phyloP scores from a whole-genome alignment of 1,284 basidiomycete genomes.

The Termitomyces sp. region DNA sequence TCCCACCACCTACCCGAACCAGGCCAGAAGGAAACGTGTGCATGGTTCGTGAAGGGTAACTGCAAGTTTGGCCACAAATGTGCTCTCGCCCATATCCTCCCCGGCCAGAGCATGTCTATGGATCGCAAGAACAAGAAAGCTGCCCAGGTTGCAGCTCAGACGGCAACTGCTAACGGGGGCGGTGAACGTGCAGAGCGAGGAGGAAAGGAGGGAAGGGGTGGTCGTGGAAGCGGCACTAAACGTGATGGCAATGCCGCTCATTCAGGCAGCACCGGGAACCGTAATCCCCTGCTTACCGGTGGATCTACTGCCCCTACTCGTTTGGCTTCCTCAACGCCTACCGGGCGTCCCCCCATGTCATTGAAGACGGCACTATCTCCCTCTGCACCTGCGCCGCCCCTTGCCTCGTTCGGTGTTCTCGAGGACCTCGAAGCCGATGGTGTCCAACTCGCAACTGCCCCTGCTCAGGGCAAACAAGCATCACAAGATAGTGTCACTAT shows the following conservation, averaged over 20 bases:
- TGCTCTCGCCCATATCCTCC: constrained; percentile 88
- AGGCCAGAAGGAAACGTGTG: constrained; percentile 87
- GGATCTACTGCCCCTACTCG: constrained; percentile 40
- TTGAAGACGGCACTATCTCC: constrained; percentile 70
- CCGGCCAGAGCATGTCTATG: constrained; percentile 93
- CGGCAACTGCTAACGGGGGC: constrained; percentile 41
- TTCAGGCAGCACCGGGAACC: constrained; percentile 19
- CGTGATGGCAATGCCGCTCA: constrained; percentile 19
- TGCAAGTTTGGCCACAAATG: constrained; percentile 99
- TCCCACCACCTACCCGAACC: constrained; percentile 70
- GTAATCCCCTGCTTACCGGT: constrained; percentile 45
- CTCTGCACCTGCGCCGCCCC: constrained; percentile 71
- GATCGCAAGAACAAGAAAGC: constrained; percentile 98
- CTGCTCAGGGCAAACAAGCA: constrained; percentile 36
- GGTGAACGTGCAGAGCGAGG: constrained; percentile 36
- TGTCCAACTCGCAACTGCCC: constrained; percentile 44
- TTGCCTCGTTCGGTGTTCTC: constrained; percentile 56
- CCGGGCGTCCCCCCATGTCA: constrained; percentile 55
- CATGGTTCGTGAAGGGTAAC: constrained; percentile 93
- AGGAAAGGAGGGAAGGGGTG: constrained; percentile 31
- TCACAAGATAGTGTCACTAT: constrained; percentile 19
- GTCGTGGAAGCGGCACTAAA: constrained; percentile 23
- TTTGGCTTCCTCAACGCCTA: constrained; percentile 36
- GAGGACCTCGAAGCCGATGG: constrained; percentile 32
- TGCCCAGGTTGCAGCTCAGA: constrained; percentile 68